A percentile compares a stretch with the other conserved stretches of the same genome.
phyloP scores from a whole-genome alignment of 2,329 filamentous ascomycete genomes.

The Calonectria leucothoes region DNA sequence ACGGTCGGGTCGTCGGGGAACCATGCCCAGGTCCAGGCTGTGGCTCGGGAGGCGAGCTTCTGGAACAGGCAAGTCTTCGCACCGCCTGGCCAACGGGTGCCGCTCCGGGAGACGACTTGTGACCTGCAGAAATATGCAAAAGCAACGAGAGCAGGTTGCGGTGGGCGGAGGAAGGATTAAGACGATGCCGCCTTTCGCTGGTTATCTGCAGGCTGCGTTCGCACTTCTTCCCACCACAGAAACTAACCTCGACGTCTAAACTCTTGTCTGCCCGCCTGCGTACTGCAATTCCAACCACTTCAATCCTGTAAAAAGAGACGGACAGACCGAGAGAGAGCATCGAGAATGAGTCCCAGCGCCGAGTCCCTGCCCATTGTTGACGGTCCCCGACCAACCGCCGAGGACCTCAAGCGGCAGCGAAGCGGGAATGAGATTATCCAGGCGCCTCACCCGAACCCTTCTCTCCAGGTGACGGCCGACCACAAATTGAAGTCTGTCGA shows the following conservation, averaged over 20 bases:
- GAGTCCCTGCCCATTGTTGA: slow-evolving; percentile 30
- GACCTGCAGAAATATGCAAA: slow-evolving; percentile 27
- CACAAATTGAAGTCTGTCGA: slow-evolving; percentile 68
- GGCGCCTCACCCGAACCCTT: slow-evolving; percentile 47
- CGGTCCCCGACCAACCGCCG: slow-evolving; percentile 10
- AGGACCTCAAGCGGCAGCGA: slow-evolving; percentile 33
- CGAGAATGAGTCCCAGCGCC: slow-evolving; percentile 32
- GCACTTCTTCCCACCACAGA: background rate
- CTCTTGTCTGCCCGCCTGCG: background rate
- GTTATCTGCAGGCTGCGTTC: background rate
- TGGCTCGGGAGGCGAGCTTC: background rate
- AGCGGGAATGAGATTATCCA: slow-evolving; percentile 31
- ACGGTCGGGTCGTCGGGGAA: slow-evolving; percentile 16
- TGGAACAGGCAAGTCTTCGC: slow-evolving; percentile 29
- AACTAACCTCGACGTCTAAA: background rate
- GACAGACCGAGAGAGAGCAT: background rate
- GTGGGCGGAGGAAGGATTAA: slow-evolving; percentile 12
- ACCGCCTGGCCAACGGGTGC: slow-evolving; percentile 11
- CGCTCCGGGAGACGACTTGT: slow-evolving; percentile 8
- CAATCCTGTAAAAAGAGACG: background rate
- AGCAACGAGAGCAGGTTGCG: slow-evolving; percentile 8
- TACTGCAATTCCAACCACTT: background rate
- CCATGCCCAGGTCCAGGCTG: background rate
- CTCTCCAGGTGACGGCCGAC: slow-evolving; percentile 64
- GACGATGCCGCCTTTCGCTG: background rate